phyloP scores from a whole-genome alignment of 2,329 filamentous ascomycete species.

The Cladosporium sp. region DNA sequence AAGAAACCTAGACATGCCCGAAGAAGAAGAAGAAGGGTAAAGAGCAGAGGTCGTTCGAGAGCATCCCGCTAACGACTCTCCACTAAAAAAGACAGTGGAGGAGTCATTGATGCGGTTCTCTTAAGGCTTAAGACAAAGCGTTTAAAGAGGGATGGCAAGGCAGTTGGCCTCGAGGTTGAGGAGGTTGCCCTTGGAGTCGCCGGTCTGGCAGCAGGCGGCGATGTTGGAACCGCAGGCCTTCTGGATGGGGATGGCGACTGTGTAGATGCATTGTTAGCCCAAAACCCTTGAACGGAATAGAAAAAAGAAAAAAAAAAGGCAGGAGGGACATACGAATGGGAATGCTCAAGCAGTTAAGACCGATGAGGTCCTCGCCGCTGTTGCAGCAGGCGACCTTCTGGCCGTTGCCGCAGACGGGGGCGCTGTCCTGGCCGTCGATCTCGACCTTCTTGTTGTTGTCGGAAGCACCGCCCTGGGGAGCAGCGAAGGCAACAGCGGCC shows the following conservation, averaged over 20 bases:
- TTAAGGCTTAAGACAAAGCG: slow-evolving; percentile 21
- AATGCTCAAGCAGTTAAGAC: slow-evolving; percentile 12
- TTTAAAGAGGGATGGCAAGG: slow-evolving; percentile 18
- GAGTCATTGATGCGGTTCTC: slow-evolving; percentile 19
- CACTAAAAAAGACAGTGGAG: neutral
- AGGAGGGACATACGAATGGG: slow-evolving; percentile 8
- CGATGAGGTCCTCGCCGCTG: slow-evolving; percentile 16
- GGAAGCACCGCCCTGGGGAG: slow-evolving; percentile 4
- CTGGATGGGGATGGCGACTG: slow-evolving; percentile 14
- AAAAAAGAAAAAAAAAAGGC: too few species aligned
- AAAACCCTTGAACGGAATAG: too few species aligned
- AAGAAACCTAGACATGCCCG: slow-evolving; percentile 22
- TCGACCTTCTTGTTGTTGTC: slow-evolving; percentile 6
- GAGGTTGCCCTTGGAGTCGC: slow-evolving; percentile 16
- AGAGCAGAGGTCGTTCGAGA: neutral
- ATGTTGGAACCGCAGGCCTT: slow-evolving; percentile 15
- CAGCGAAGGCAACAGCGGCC: slow-evolving; percentile 11
- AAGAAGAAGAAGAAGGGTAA: neutral
- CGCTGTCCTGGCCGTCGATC: neutral
- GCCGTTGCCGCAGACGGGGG: slow-evolving; percentile 8
- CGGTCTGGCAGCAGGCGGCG: slow-evolving; percentile 12
- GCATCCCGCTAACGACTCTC: neutral
- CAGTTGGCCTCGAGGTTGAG: slow-evolving; percentile 19
- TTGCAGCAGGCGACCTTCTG: slow-evolving; percentile 18
- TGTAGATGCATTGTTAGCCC: neutral